Base-by-base conservation (phyloP, 371 early-diverging fungal species). In the Actinomucor elegans region DNA sequence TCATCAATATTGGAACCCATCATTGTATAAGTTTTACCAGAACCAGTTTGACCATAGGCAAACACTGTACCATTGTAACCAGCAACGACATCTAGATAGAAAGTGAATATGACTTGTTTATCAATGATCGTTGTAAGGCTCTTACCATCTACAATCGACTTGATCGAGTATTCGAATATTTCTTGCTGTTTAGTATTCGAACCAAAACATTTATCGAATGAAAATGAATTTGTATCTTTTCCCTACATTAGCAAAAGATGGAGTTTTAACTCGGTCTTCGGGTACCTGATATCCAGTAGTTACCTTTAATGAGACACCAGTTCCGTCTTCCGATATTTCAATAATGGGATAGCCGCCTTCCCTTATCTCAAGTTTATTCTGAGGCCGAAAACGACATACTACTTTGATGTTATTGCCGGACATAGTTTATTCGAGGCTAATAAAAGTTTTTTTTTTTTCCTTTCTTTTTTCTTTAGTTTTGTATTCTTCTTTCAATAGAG, bases 11-110 rank as follows among this genome's bases (percentile, higher is more conserved):
- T 93, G 6, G 91, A 81, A 31, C 97, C 96, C 96, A 97, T 94
- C 99, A 99, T 99, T 5, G 99, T 99, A 73, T 92, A 93, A 4
- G 99, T 99, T 84, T 99, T 99, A 73, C 99, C 99, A 35, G 92
- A 88, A 52, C 98, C 98, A 5, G 97, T 97, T 70, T 97, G 97
- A 58, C 98, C 98, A 71, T 97, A 99, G 36, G 97, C 98, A 70
- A 99, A 98, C 15, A 99, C 93, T 2, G 99, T 98, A 35, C 98
- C 98, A 76, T 98, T 97, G 71, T 91, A 92, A 63, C 91, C 90
- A 52, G 86, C 84, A 65, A 87, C 84, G 44, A 90, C 85, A 70
- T 84, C 85, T 83, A 52, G 0, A 43, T 23, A 34, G 5, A 11
- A 28, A 27, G 5, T 46, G 23, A 31, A n/a, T 23, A 14, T 36